These are phyloP conservation scores for Microdochium paspali DNA, from an alignment of 2,329 filamentous ascomycete genomes.

Conservation along the genomic window DNA sequence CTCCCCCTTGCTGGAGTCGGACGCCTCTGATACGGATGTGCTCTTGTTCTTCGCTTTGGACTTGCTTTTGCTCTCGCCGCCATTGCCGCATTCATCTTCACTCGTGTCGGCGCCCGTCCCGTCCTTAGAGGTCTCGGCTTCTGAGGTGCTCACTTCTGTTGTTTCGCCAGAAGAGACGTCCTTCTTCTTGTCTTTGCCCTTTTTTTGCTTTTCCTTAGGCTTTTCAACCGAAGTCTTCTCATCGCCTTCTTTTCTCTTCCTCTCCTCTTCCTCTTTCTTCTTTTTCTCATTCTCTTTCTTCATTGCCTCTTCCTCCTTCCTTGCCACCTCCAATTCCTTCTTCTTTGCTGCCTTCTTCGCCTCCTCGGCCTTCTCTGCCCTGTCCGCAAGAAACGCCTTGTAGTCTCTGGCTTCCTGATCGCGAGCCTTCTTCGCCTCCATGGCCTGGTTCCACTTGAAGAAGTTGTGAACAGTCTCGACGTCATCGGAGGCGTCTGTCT, in stretches of 20 bases:
- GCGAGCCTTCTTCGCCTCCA: background rate
- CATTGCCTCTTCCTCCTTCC: background rate
- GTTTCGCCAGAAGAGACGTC: background rate
- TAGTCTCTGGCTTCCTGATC: background rate
- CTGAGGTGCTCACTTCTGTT: background rate
- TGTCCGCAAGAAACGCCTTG: background rate
- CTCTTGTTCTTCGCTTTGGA: background rate
- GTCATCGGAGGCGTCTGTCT: background rate
- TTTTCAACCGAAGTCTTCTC: background rate
- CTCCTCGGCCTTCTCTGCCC: conserved; percentile 1
- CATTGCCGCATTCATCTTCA: background rate
- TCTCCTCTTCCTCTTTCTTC: background rate
- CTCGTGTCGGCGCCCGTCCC: background rate
- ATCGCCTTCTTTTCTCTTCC: background rate
- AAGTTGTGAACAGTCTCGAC: background rate
- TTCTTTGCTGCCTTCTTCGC: background rate
- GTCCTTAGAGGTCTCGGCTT: background rate
- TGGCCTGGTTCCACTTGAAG: background rate
- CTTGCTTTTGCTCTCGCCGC: background rate
- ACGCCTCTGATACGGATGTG: background rate
- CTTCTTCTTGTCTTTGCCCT: background rate
- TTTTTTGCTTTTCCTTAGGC: background rate
- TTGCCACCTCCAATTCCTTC: background rate
- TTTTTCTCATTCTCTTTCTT: background rate
- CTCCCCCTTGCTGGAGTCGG: background rate